These are phyloP conservation scores for Pichiaceae sp. DNA, from an alignment of 1,139 yeast genomes.

Conservation along the genomic window DNA sequence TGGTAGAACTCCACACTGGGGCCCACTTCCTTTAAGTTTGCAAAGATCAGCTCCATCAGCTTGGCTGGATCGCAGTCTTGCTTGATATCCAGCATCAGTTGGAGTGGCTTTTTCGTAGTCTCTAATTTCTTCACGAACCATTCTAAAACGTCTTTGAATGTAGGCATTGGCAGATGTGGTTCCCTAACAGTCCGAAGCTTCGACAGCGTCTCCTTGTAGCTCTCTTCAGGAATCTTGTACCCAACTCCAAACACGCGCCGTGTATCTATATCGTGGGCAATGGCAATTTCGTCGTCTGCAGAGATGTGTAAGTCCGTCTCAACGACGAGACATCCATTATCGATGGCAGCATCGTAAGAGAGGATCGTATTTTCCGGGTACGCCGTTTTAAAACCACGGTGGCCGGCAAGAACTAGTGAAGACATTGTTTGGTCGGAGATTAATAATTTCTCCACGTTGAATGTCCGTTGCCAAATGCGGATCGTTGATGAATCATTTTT, in stretches of 20 bases:
- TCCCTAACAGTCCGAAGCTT: constrained; percentile 42
- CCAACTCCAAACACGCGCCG: constrained; percentile 52
- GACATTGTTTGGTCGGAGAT: neutral
- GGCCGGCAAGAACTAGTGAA: constrained; percentile 15
- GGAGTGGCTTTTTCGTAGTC: constrained; percentile 21
- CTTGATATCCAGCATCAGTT: constrained; percentile 79
- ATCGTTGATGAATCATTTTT: neutral
- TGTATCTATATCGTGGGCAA: constrained; percentile 66
- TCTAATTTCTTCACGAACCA: constrained; percentile 43
- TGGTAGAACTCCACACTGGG: constrained; percentile 48
- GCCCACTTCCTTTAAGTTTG: constrained; percentile 31
- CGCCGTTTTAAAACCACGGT: constrained; percentile 36
- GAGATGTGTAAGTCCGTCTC: constrained; percentile 85
- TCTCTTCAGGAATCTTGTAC: constrained; percentile 32
- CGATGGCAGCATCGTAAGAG: constrained; percentile 66
- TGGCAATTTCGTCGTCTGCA: constrained; percentile 61
- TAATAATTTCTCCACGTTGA: neutral
- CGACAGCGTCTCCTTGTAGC: constrained; percentile 36
- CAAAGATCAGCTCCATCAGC: constrained; percentile 44
- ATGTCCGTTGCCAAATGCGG: too few relatives aligned
- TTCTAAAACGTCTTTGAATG: constrained; percentile 47
- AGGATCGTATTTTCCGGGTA: constrained; percentile 74
- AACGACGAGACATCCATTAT: constrained; percentile 60
- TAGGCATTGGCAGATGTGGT: constrained; percentile 50
- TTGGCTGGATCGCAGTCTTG: constrained; percentile 51